Evolutionary conservation across 805 yeast species (phyloP).

Genomic region (Maudiozyma bulderi): DNA sequence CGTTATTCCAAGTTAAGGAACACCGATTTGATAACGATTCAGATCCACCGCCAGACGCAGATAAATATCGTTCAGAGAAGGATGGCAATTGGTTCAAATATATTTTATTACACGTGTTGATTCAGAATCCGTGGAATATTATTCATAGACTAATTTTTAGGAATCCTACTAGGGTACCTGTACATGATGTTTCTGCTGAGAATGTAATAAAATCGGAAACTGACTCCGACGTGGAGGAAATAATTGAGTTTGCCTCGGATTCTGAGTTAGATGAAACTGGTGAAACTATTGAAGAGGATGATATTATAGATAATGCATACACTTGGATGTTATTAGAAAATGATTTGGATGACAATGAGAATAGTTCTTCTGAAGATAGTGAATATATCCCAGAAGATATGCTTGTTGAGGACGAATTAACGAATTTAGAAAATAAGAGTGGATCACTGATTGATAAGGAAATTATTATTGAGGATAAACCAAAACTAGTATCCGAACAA

Average conservation of each 20-base stretch:
- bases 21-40: neutral
- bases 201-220: too few species aligned
- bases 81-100: neutral
- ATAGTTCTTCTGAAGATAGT: neutral
- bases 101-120: too few species aligned
- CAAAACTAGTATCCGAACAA: too few species aligned
- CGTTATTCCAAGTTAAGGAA: neutral
- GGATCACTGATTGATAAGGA: neutral
- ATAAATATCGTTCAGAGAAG: neutral
- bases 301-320: neutral
- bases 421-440: neutral
- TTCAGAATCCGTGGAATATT: too few species aligned
- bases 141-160: too few species aligned
- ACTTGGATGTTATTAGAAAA: neutral
- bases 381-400: constrained; percentile 1
- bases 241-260: neutral
- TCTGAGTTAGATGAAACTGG: neutral
- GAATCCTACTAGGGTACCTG: too few species aligned
- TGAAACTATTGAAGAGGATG: neutral
- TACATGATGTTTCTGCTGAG: too few species aligned
- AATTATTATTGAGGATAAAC: too few species aligned
- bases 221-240: neutral
- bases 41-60: neutral
- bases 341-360: neutral
- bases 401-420: neutral